phyloP scores from a whole-genome alignment of 495 filamentous ascomycete species.

The Poronia punctata region DNA sequence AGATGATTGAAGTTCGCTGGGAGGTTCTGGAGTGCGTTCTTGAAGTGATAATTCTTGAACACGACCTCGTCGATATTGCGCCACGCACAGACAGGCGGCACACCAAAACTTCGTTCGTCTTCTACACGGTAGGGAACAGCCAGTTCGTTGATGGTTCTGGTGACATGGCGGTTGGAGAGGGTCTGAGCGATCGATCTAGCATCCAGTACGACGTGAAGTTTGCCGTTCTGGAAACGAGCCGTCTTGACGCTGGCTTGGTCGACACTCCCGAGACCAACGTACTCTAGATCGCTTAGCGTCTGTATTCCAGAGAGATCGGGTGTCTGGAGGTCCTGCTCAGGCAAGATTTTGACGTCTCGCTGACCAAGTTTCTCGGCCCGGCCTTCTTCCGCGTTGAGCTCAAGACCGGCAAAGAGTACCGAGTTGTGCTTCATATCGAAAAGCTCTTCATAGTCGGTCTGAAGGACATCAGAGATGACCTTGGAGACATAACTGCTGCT shows the following conservation, averaged over 20 bases:
- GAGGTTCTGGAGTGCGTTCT: conserved; percentile 7
- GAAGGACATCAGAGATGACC: conserved; percentile 28
- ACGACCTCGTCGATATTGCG: conserved; percentile 20
- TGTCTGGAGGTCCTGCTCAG: conserved; percentile 30
- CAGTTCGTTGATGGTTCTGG: conserved; percentile 27
- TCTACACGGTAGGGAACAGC: conserved; percentile 24
- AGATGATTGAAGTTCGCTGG: conserved; percentile 1
- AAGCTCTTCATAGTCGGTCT: conserved; percentile 37
- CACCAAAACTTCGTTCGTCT: conserved; percentile 10
- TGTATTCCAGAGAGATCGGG: conserved; percentile 26
- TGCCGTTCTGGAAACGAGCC: conserved; percentile 30
- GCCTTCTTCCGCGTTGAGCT: conserved; percentile 25
- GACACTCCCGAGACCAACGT: conserved; percentile 26
- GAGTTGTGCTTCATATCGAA: conserved; percentile 35
- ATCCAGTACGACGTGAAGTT: conserved; percentile 27
- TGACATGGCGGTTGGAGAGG: conserved; percentile 24
- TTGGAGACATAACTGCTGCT: conserved; percentile 13
- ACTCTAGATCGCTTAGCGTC: conserved; percentile 25
- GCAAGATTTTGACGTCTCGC: conserved; percentile 28
- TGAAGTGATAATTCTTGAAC: conserved; percentile 14
- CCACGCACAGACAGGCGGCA: conserved; percentile 26
- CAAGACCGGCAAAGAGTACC: conserved; percentile 29
- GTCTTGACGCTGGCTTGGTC: conserved; percentile 24
- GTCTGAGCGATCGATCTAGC: conserved; percentile 18
- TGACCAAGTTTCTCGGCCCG: conserved; percentile 23